Conservation (phyloP, 192 early-diverging fungal species). For the Rhizophagus prolifer region DNA sequence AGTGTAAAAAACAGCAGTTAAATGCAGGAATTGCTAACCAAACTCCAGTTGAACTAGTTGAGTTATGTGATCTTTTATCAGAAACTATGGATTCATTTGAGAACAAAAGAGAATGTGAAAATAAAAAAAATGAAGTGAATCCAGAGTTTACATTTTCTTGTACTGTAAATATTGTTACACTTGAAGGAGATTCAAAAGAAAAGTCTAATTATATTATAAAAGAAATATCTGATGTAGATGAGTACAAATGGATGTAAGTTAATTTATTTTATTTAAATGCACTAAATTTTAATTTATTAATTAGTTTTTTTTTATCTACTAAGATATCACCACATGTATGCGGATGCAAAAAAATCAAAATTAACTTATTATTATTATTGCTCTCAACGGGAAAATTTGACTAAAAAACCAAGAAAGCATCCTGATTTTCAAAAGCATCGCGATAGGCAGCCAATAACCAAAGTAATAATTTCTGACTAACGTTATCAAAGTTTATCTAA, state of each 20-base stretch:
- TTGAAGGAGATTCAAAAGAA: neutral
- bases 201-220: neutral
- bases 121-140: neutral
- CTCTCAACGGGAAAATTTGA: neutral
- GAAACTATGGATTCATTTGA: neutral
- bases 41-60: too few relatives aligned
- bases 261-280: too few relatives aligned
- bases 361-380: neutral
- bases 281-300: too few relatives aligned
- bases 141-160: neutral
- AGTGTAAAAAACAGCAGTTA: too few relatives aligned
- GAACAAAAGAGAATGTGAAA: neutral
- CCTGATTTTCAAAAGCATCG: neutral
- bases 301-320: neutral
- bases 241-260: conserved; percentile 2
- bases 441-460: neutral
- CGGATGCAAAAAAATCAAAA: neutral
- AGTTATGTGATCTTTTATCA: too few relatives aligned
- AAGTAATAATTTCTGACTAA: too few relatives aligned
- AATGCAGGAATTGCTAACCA: too few relatives aligned
- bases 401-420: neutral
- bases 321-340: neutral
- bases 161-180: neutral
- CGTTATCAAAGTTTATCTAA: too few relatives aligned
- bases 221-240: neutral